Conservation (phyloP, 441 rosid genomes). For the Raphanus hybrid region DNA sequence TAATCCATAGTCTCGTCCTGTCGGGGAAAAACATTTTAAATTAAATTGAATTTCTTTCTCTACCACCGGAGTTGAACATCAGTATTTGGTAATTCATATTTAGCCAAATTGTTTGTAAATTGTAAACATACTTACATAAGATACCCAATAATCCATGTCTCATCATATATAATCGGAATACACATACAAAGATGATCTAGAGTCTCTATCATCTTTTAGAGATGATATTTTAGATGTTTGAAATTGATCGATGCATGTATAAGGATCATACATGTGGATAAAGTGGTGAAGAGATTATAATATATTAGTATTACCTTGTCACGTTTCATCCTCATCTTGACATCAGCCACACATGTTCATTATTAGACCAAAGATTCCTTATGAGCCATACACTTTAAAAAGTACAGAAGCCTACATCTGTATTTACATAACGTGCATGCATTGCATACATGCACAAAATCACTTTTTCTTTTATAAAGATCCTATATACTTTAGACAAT, state of each 20-base stretch:
- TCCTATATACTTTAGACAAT: background rate
- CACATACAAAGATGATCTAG: constrained; percentile 4
- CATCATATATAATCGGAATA: background rate
- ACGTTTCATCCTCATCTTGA: constrained; percentile 40
- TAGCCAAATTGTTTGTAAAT: background rate
- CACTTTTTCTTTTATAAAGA: background rate
- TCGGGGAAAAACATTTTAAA: background rate
- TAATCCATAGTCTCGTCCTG: background rate
- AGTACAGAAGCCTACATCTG: constrained; percentile 30
- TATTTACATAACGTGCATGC: constrained; percentile 18
- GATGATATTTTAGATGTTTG: constrained; percentile 6
- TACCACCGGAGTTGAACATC: background rate
- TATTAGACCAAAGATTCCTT: constrained; percentile 27
- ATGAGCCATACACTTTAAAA: constrained; percentile 38
- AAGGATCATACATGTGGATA: constrained; percentile 38
- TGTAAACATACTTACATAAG: background rate
- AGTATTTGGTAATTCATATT: background rate
- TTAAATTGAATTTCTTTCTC: background rate
- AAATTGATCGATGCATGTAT: constrained; percentile 21
- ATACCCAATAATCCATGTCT: background rate
- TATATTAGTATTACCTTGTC: constrained; percentile 37
- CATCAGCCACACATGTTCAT: constrained; percentile 43
- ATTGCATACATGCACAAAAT: background rate
- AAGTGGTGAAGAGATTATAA: constrained; percentile 27
- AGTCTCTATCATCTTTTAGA: constrained; percentile 32